Percentiles rank a stretch among this genome's conserved stretches.
Evolutionary conservation across 129 eudicot species (phyloP).

Genomic region (Chrysanthemum seticuspe): DNA sequence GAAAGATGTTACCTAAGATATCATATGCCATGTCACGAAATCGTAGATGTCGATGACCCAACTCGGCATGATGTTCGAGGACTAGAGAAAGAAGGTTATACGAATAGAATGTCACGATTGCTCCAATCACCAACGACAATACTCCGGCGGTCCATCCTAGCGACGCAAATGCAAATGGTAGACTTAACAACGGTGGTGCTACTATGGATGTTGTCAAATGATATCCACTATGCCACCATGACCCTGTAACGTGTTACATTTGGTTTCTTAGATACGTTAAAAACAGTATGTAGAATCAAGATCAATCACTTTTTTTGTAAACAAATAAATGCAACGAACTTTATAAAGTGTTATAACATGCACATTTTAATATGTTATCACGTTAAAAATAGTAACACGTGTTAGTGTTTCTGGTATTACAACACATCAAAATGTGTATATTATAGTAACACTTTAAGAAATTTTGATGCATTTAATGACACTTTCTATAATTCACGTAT

Average conservation of each 20-base stretch:
- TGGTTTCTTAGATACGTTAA: not conserved
- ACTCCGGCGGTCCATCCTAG: conserved; percentile 79
- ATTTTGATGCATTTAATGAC: too few species aligned
- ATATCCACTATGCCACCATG: conserved; percentile 87
- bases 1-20: conserved; percentile 52
- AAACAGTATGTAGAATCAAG: too few species aligned
- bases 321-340: too few species aligned
- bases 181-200: conserved; percentile 75
- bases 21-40: conserved; percentile 86
- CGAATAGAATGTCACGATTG: conserved; percentile 73
- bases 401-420: too few species aligned
- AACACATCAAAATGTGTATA: too few species aligned
- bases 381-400: too few species aligned
- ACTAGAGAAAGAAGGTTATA: conserved; percentile 80
- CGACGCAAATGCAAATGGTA: conserved; percentile 79
- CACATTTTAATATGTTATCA: too few species aligned
- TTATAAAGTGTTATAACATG: too few species aligned
- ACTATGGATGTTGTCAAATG: conserved; percentile 92
- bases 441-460: too few species aligned
- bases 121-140: conserved; percentile 49
- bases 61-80: conserved; percentile 69
- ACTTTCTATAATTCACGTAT: too few species aligned
- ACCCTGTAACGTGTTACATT: conserved; percentile 44
- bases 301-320: too few species aligned
- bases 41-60: conserved; percentile 72